phyloP scores from a whole-genome alignment of 805 yeast species.

The Wickerhamiella brachini region DNA sequence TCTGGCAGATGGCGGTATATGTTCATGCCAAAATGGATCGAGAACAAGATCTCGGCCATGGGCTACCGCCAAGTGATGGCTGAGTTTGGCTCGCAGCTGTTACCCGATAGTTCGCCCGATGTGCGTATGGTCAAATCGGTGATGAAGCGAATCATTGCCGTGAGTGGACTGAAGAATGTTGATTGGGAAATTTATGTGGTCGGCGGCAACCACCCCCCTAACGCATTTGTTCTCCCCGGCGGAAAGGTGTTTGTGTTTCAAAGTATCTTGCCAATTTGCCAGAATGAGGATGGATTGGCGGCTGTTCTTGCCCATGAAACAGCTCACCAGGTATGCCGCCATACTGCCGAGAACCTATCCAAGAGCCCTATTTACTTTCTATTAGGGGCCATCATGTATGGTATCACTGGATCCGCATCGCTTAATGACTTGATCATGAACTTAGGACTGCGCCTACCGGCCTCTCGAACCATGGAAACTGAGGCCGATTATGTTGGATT shows the following conservation, averaged over 20 bases:
- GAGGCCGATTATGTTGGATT: conserved; percentile 95
- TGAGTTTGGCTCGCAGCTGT: conserved; percentile 38
- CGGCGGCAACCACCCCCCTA: conserved; percentile 65
- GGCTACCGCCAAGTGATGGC: conserved; percentile 47
- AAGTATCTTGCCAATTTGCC: conserved; percentile 63
- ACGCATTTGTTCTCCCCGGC: conserved; percentile 91
- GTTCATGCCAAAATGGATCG: conserved; percentile 55
- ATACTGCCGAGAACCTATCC: conserved; percentile 71
- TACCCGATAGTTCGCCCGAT: conserved; percentile 53
- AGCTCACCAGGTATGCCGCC: conserved; percentile 89
- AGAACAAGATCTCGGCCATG: conserved; percentile 44
- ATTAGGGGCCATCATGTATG: conserved; percentile 38
- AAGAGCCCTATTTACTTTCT: conserved; percentile 56
- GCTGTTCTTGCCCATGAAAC: conserved; percentile 88
- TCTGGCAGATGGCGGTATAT: conserved; percentile 60
- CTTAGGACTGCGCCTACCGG: conserved; percentile 59
- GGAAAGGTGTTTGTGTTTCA: conserved; percentile 89
- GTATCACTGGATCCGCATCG: conserved; percentile 45
- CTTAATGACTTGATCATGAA: conserved; percentile 40
- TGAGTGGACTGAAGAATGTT: conserved; percentile 15
- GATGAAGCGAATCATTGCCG: conserved; percentile 46
- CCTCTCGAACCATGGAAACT: conserved; percentile 84
- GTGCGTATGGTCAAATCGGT: conserved; percentile 42
- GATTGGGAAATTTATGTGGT: conserved; percentile 78
- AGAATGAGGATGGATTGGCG: conserved; percentile 83